A percentile compares a stretch with the other conserved stretches of the same genome.
Conservation (phyloP, 257 asterid genomes). For the Solanum neorickii region DNA sequence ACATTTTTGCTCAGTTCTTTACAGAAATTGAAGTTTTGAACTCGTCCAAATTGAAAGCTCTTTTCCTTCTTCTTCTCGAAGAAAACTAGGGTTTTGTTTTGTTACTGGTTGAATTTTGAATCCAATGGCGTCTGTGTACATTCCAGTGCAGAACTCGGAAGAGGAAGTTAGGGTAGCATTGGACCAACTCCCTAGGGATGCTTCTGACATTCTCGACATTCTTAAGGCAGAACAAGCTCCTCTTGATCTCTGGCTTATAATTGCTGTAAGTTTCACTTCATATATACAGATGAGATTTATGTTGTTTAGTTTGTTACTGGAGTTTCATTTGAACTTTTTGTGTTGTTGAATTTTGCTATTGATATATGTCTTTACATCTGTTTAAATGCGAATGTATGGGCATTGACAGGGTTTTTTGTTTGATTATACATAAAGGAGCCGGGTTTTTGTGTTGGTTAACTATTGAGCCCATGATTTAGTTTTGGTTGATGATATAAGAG, state of each 20-base stretch:
- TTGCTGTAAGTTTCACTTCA: conserved; percentile 45
- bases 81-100: conserved; percentile 1
- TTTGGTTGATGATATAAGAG: neutral
- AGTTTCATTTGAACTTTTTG: neutral
- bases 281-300: neutral
- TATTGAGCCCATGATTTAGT: neutral
- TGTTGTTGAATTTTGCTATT: neutral
- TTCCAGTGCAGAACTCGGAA: conserved; percentile 94
- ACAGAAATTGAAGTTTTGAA: neutral
- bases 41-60: neutral
- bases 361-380: neutral
- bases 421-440: neutral
- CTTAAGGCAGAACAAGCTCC: conserved; percentile 99
- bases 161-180: conserved; percentile 94
- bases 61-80: neutral
- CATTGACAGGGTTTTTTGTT: neutral
- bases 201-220: conserved; percentile 92
- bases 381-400: neutral
- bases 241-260: conserved; percentile 92
- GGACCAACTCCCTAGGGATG: conserved; percentile 97
- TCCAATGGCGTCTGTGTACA: conserved; percentile 62
- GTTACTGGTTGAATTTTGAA: neutral
- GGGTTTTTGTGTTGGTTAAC: neutral
- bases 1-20: neutral
- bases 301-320: neutral